Conservation (phyloP, 2,329 filamentous ascomycete species). For the Aureobasidium melanogenum region DNA sequence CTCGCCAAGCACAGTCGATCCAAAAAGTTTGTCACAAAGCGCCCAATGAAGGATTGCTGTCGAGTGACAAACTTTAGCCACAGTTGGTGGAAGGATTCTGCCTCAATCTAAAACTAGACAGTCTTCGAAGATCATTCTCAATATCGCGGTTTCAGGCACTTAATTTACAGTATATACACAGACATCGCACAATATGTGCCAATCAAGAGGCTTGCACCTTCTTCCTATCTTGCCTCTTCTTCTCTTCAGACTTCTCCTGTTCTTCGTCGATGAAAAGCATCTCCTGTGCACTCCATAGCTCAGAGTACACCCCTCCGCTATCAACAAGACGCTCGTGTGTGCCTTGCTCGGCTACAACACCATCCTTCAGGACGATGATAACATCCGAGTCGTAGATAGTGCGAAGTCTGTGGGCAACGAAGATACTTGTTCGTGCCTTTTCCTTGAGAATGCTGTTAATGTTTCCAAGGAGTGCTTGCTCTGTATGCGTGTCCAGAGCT, state of each 20-base stretch:
- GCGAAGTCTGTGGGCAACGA: conserved; percentile 83
- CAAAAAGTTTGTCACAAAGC: background rate
- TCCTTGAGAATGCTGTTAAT: conserved; percentile 89
- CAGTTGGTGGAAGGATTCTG: background rate
- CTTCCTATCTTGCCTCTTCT: conserved; percentile 10
- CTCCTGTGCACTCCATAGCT: conserved; percentile 67
- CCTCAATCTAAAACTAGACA: background rate
- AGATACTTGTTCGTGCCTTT: conserved; percentile 83
- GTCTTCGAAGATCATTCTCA: background rate
- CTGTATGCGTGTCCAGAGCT: conserved; percentile 85
- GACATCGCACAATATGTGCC: background rate
- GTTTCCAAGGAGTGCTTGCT: conserved; percentile 80
- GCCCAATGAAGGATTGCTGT: accelerated
- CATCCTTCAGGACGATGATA: conserved; percentile 83
- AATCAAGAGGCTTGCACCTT: background rate
- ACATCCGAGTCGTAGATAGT: conserved; percentile 89
- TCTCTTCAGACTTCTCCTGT: conserved; percentile 12
- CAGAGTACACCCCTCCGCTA: conserved; percentile 68
- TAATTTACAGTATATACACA: conserved; percentile 10
- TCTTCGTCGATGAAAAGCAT: conserved; percentile 29
- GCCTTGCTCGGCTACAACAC: conserved; percentile 77
- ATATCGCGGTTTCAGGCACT: background rate
- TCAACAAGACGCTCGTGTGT: conserved; percentile 81
- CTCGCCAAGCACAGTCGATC: background rate
- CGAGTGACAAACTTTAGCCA: background rate